phyloP scores from a whole-genome alignment of 495 filamentous ascomycete species.

The Talaromyces thailandensis region DNA sequence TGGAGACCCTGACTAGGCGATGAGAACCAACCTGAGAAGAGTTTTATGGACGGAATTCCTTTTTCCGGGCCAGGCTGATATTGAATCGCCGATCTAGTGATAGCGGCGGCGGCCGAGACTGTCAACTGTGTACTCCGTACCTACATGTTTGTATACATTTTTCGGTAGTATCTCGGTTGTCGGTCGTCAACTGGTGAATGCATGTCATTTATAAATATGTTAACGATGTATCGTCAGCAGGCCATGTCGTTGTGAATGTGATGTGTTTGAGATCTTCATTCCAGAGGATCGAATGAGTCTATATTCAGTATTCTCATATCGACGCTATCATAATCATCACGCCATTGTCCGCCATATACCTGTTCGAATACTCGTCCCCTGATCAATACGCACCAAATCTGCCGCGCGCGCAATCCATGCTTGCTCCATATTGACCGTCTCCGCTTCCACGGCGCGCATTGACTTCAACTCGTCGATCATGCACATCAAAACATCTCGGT shows the following conservation, averaged over 20 bases:
- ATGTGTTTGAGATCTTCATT: not conserved
- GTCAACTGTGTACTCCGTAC: not conserved
- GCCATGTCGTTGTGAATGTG: not conserved
- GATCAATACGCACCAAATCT: slow-evolving; percentile 8
- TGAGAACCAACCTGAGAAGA: not conserved
- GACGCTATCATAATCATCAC: not conserved
- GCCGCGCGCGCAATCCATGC: slow-evolving; percentile 26
- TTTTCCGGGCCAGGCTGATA: not conserved
- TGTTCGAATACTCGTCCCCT: not conserved
- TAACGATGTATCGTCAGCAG: not conserved
- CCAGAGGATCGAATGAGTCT: not conserved
- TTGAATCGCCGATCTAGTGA: not conserved
- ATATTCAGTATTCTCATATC: not conserved
- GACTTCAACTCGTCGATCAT: slow-evolving; percentile 36
- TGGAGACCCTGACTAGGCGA: not conserved
- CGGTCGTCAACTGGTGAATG: not conserved
- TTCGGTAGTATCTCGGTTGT: not conserved
- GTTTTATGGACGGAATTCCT: not conserved
- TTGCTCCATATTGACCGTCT: slow-evolving; percentile 29
- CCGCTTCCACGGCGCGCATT: slow-evolving; percentile 32
- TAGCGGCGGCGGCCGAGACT: not conserved
- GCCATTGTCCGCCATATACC: slow-evolving; percentile 2
- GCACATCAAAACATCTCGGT: slow-evolving; percentile 24
- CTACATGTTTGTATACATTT: too few relatives aligned
- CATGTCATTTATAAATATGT: not conserved